Evolutionary conservation across 352 stramenopile genomes (phyloP), one percentile per base, ranked within the genome.

Genomic region (Pythium pyrilobum): DNA sequence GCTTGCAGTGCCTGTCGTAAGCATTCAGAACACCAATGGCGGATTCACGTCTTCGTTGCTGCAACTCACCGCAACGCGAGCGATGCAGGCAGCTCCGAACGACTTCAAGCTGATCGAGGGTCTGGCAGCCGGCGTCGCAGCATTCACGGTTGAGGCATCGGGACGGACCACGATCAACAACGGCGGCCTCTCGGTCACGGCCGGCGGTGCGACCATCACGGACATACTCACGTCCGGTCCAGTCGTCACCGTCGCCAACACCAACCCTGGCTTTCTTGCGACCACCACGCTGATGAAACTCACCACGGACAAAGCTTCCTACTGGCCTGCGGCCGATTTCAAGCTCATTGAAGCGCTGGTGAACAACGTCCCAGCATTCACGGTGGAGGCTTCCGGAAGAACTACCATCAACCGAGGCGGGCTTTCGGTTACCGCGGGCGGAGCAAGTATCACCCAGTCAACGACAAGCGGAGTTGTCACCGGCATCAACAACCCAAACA

Each of bases 191-290:
- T 42, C 25, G 2, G 66, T 86, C 40, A 43, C 56, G 1, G 29
- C 55, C 12, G 72, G 65, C 11, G 75, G 75, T 3, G 67, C 61
- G 36, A 77, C 57, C 4, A 78, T 85, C 49, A 48, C 53, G 16
- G 45, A 42, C 20, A 21, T 21, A 7, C 13, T 40, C 20, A 43
- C 45, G 16, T 18, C 33, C 5, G 23, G 18, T 6, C 32, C 31
- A 27, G 25, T 41, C 45, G 45, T 37, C 23, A 15, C 29, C 23
- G 39, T 50, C n/a, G 28, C 11, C 43, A 50, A 50, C n/a, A 28
- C 27, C 15, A 25, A 50, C 18, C 2, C 0, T 16, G 11, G 27
- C 3, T 28, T 34, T 18, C 27, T 16, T 16, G 28, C 20, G n/a
- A 16, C 43, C 0, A 39, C 43, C n/a, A 38, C 43, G 5, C 8